These are phyloP conservation scores for Suhomyces prunicola DNA, from an alignment of 805 yeast genomes.

Conservation along the genomic window DNA sequence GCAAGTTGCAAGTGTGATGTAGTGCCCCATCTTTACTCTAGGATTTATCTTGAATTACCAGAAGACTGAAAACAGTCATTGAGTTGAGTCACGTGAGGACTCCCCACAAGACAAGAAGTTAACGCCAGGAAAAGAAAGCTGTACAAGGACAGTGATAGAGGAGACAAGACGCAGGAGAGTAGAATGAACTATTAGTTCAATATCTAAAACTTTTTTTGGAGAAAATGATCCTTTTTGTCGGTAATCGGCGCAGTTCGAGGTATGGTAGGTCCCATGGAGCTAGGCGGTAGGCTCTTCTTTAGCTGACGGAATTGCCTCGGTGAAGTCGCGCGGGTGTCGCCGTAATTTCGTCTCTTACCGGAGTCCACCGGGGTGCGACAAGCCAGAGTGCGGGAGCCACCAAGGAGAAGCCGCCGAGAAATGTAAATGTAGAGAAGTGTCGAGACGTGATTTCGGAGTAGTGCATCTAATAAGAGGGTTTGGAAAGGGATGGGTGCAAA, in stretches of 20 bases:
- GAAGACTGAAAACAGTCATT: neutral
- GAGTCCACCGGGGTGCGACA: neutral
- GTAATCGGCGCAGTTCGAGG: neutral
- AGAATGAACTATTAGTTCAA: no score
- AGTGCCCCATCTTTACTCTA: slow-evolving; percentile 63
- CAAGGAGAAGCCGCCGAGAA: no score
- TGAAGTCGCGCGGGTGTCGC: neutral
- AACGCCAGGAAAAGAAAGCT: no score
- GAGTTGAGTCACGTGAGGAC: neutral
- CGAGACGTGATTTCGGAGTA: neutral
- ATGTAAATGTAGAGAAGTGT: neutral
- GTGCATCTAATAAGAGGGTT: neutral
- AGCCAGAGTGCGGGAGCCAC: neutral
- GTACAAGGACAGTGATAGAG: no score
- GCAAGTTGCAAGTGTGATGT: slow-evolving; percentile 88
- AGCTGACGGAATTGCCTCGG: neutral
- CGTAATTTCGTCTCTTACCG: neutral
- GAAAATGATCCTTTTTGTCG: neutral
- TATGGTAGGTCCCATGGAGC: neutral
- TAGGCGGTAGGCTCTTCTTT: neutral
- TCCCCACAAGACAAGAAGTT: no score
- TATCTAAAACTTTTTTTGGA: no score
- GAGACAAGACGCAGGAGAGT: no score
- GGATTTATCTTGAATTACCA: neutral
- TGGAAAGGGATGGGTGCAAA: neutral